Percentiles rank a stretch among this genome's conserved stretches.
Conservation (phyloP, 1,284 basidiomycete genomes). For the Pseudozyma sp. region DNA sequence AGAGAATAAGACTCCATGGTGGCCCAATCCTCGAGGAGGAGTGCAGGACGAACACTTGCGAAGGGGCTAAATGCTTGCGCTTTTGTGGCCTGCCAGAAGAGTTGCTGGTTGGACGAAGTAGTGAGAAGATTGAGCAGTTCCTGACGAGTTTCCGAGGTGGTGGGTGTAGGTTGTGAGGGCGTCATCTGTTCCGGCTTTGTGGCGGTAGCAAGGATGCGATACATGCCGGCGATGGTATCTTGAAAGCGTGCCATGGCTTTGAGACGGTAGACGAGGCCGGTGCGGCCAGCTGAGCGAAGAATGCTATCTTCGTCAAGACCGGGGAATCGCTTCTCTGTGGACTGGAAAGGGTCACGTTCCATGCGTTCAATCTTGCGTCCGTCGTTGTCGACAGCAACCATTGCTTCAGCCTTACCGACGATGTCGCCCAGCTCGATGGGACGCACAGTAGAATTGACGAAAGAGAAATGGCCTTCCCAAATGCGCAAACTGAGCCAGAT, state of each 20-base stretch:
- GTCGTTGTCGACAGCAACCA: conserved; percentile 40
- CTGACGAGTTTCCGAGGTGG: conserved; percentile 29
- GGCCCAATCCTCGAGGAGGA: conserved; percentile 48
- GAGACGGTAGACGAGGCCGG: conserved; percentile 42
- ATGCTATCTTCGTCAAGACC: conserved; percentile 50
- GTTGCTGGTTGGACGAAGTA: conserved; percentile 20
- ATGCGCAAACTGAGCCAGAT: conserved; percentile 48
- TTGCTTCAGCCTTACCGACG: conserved; percentile 16
- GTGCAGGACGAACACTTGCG: conserved; percentile 35
- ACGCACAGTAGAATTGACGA: conserved; percentile 43
- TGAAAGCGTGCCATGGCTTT: conserved; percentile 43
- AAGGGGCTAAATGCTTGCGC: conserved; percentile 37
- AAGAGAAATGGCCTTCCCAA: conserved; percentile 51
- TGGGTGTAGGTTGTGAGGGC: conserved; percentile 10
- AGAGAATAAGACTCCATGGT: conserved; percentile 47
- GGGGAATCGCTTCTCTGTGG: conserved; percentile 44
- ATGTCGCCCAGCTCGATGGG: conserved; percentile 36
- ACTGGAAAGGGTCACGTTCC: conserved; percentile 41
- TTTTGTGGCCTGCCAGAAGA: conserved; percentile 34
- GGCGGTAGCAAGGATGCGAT: conserved; percentile 39
- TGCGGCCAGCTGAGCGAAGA: conserved; percentile 44
- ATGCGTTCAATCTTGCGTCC: conserved; percentile 39
- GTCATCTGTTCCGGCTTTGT: conserved; percentile 10
- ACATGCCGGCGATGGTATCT: conserved; percentile 40
- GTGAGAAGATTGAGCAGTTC: conserved; percentile 34